Base-by-base conservation (phyloP, 306 rosid genomes). In the Clitoria ternatea region DNA sequence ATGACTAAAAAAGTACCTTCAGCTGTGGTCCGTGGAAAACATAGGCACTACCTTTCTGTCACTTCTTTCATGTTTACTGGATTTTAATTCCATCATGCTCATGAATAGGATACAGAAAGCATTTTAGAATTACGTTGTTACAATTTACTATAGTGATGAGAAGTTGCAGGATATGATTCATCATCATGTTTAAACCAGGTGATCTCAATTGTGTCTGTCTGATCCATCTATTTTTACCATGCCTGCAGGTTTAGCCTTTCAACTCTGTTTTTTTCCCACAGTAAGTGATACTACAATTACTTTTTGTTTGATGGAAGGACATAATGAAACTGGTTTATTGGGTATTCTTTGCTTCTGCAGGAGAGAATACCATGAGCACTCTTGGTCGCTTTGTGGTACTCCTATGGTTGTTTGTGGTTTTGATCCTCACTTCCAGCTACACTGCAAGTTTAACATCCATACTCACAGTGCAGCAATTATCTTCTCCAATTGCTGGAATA, bases 381-480 rank as follows among this genome's bases (percentile, higher is more conserved):
- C 95, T 94, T 20, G 99, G 96, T 48, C 96, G 99, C 17, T 56
- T 79, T 32, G 99, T 94, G 82, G 53, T 94, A 56, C 73, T 91
- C 54, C 78, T 94, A 80, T 94, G 99, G 99, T 80, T 94, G 42
- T 94, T 94, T 83, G 97, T 94, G 70, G 99, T 94, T 59, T 85
- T 94, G 91, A 94, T 94, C 59, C 84, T 94, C 67, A 94, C 84
- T 76, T 94, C 97, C 37, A 94, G 99, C 84, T 94, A 91, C 88
- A 91, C 99, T 12, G 99, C 99, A n/a, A 94, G 99, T 83, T 85
- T 91, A 80, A 89, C 99, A 56, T 94, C 99, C 73, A 89, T 94
- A 80, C 96, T 94, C 77, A 94, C 99, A 52, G 97, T 94, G 80
- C 97, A 94, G 77, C 86, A 83, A 66, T 82, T 94, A 61, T 87